Evolutionary conservation across 495 filamentous ascomycete genomes (phyloP).

Genomic region (Penicillium silybi): DNA sequence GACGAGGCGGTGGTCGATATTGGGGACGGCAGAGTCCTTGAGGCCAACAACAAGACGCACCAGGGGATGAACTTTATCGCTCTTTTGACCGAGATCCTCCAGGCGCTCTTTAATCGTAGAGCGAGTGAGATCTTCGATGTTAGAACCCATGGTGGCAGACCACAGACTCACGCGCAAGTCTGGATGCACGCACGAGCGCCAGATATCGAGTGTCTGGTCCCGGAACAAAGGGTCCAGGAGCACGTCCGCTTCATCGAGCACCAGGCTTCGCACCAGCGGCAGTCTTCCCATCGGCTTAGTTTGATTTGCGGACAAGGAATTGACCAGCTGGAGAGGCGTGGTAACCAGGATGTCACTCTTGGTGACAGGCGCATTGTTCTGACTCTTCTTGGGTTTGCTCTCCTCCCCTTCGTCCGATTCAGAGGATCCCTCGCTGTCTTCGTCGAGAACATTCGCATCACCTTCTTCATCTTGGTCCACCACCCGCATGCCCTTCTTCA

Average conservation of each 20-base stretch:
- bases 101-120: conserved; percentile 55
- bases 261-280: conserved; percentile 62
- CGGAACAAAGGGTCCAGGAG: conserved; percentile 87
- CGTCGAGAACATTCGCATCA: conserved; percentile 33
- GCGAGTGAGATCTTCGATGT: conserved; percentile 72
- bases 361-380: conserved; percentile 42
- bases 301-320: conserved; percentile 58
- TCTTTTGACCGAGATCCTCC: conserved; percentile 15
- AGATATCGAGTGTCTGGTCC: conserved; percentile 83
- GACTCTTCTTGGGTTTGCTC: conserved; percentile 29
- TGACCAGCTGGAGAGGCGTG: conserved; percentile 74
- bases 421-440: conserved; percentile 36
- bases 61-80: conserved; percentile 43
- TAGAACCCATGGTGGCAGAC: conserved; percentile 96
- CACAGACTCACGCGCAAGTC: conserved; percentile 73
- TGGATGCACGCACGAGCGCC: conserved; percentile 67
- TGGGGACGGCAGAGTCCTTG: conserved; percentile 92
- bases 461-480: conserved; percentile 38
- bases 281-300: conserved; percentile 45
- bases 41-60: conserved; percentile 87
- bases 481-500: conserved; percentile 79
- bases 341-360: conserved; percentile 86
- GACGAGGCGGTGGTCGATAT: conserved; percentile 79
- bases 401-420: conserved; percentile 37
- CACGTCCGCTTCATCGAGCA: conserved; percentile 94